Evolutionary conservation across 2,329 filamentous ascomycete genomes (phyloP), one percentile per base, ranked within the genome.

Genomic region (Zasmidium angulare): DNA sequence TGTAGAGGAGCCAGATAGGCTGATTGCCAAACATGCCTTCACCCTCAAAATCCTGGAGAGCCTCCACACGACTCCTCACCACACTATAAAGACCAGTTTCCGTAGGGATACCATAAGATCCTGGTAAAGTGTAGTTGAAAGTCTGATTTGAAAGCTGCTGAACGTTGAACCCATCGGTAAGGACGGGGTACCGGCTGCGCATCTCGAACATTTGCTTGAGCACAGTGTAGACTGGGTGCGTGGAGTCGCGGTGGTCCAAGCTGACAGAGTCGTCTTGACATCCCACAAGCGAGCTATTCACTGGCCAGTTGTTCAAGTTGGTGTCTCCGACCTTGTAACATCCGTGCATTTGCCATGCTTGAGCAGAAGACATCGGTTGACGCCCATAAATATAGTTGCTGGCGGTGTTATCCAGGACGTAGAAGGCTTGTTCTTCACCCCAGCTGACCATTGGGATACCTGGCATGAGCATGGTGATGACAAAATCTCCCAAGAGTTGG

Each of bases 361-460:
- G 81, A 1, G 84, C 78, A 2, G 84, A 79, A 9, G 82, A 81
- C 81, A 89, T 87, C 1, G 86, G 75, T 68, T 85, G 83, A 65
- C 86, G 82, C 20, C 86, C 86, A 68, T 84, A 89, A 46, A 89
- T 79, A 67, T 88, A 89, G 66, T 88, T 87, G 58, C 76, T 75
- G 3, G 85, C 85, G 0, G 85, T 86, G 59, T 83, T 86, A 68
- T 89, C 86, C 2, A 88, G 73, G 0, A 86, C 75, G 65, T 88
- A 88, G 61, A 85, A 85, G 0, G 81, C 82, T 71, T 89, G 86
- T 67, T 89, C 86, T 68, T 89, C 86, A 19, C 86, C 86, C 82
- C 84, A 89, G 17, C 83, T 78, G 17, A 86, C 72, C 26, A 86
- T 69, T 0, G 86, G 83, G 26, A 87, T 84, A 17, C 85, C 85